Base-by-base conservation (phyloP, 495 filamentous ascomycete genomes). In the Trypethelium eluteriae region DNA sequence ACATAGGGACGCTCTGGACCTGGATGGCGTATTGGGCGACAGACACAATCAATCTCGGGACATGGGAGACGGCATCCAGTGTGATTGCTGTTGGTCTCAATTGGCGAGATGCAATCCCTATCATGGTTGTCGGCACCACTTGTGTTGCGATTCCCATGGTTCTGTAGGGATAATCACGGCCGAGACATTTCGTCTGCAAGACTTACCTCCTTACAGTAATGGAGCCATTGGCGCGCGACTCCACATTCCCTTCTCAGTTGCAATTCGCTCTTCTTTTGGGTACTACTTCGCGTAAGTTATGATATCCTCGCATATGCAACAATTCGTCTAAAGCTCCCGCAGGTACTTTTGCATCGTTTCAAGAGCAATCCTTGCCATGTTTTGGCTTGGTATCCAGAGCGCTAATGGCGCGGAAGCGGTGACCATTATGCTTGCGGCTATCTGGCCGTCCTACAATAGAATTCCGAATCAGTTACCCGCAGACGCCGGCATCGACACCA, bases 341-440 rank as follows among this genome's bases (percentile, higher is more conserved):
- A 59, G 53, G 32, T 73, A 79, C 35, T 76, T 75, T 12, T 83
- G 80, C 62, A 62, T 67, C n/a, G 67, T 70, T 53, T 88, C 85
- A 0, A 81, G 88, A n/a, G 79, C 82, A 0, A 84, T 89, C 64
- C 79, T 89, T 4, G 87, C 86, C 7, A 76, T 89, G 70, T 89
- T 90, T 76, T 90, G 88, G 88, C 85, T 89, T 36, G 85, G 85
- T 14, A 88, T 91, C 62, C 84, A 89, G 71, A 82, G 85, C 36
- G 83, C 83, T 64, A 89, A 86, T 69, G 88, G 88, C 67, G 41
- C 65, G 79, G 76, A 80, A 47, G 69, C 68, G 3, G 71, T 77
- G 63, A 78, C 75, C 25, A 77, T 78, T 18, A 78, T 76, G 14
- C 78, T 77, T 56, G 46, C 66, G 5, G 64, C 87, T 3, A 89